These are phyloP conservation scores for Verticillium nubilum DNA, from an alignment of 2,329 filamentous ascomycete genomes.

Conservation along the genomic window DNA sequence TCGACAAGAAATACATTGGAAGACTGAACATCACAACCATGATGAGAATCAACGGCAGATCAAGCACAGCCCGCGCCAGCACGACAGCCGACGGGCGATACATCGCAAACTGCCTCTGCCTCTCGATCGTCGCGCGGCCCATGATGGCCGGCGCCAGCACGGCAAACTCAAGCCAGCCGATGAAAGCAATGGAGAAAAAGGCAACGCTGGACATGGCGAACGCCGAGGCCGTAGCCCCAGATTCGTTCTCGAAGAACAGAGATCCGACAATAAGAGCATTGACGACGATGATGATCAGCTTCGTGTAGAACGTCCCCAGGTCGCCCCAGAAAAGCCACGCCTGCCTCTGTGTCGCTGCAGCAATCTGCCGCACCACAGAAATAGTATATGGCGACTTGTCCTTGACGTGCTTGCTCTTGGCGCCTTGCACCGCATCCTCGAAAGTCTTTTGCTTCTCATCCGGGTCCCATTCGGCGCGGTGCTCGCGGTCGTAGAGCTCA, in stretches of 20 bases:
- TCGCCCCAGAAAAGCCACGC: slow-evolving; percentile 76
- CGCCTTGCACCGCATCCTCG: slow-evolving; percentile 57
- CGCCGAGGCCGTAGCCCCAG: slow-evolving; percentile 35
- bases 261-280: slow-evolving; percentile 72
- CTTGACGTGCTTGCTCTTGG: slow-evolving; percentile 62
- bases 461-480: slow-evolving; percentile 18
- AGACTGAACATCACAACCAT: slow-evolving; percentile 7
- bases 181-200: slow-evolving; percentile 12
- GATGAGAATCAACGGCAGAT: slow-evolving; percentile 7
- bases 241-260: slow-evolving; percentile 54
- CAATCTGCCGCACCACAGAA: slow-evolving; percentile 65
- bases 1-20: slow-evolving; percentile 8
- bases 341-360: slow-evolving; percentile 64
- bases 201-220: slow-evolving; percentile 3
- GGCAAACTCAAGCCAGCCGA: slow-evolving; percentile 12
- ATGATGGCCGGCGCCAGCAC: slow-evolving; percentile 7
- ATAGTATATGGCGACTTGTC: slow-evolving; percentile 74
- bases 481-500: slow-evolving; percentile 26
- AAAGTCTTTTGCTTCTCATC: slow-evolving; percentile 46
- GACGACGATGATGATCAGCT: slow-evolving; percentile 71
- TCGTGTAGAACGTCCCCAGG: slow-evolving; percentile 68
- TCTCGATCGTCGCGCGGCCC: slow-evolving; percentile 8
- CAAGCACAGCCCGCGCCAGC: slow-evolving; percentile 5
- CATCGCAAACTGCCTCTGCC: slow-evolving; percentile 8
- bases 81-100: slow-evolving; percentile 11